Conservation (phyloP, 2,329 filamentous ascomycete species). For the Scedosporium dehoogii region DNA sequence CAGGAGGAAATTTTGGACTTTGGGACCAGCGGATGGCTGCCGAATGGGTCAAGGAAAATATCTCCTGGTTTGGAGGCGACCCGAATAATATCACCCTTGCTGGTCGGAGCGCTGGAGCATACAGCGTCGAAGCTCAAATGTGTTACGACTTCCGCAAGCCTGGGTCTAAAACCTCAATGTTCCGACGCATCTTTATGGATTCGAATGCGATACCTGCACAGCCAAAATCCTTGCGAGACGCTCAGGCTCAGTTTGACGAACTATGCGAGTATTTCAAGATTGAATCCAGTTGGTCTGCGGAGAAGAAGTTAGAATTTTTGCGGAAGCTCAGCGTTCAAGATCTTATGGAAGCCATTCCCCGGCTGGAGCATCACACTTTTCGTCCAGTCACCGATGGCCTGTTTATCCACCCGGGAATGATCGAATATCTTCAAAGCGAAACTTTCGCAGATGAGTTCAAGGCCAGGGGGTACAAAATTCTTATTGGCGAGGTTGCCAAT, state of each 20-base stretch:
- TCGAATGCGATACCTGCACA: too few species aligned
- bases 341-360: constrained; percentile 22
- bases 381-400: constrained; percentile 30
- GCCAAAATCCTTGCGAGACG: too few species aligned
- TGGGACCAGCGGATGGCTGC: constrained; percentile 39
- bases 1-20: constrained; percentile 28
- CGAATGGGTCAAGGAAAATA: constrained; percentile 44
- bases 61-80: constrained; percentile 39
- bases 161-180: not conserved
- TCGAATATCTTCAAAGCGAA: constrained; percentile 9
- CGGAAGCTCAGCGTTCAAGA: constrained; percentile 23
- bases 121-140: constrained; percentile 30
- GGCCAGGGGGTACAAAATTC: too few species aligned
- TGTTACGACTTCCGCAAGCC: constrained; percentile 22
- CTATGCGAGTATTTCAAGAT: too few species aligned
- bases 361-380: constrained; percentile 34
- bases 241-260: too few species aligned
- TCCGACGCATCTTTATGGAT: too few species aligned
- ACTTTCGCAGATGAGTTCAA: constrained; percentile 10
- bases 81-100: constrained; percentile 31
- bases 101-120: constrained; percentile 33
- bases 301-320: not conserved
- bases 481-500: too few species aligned
- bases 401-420: constrained; percentile 16
- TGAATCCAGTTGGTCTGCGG: too few species aligned